Evolutionary conservation across 768 basidiomycete genomes (phyloP).

Genomic region (Steccherinum ochraceum): DNA sequence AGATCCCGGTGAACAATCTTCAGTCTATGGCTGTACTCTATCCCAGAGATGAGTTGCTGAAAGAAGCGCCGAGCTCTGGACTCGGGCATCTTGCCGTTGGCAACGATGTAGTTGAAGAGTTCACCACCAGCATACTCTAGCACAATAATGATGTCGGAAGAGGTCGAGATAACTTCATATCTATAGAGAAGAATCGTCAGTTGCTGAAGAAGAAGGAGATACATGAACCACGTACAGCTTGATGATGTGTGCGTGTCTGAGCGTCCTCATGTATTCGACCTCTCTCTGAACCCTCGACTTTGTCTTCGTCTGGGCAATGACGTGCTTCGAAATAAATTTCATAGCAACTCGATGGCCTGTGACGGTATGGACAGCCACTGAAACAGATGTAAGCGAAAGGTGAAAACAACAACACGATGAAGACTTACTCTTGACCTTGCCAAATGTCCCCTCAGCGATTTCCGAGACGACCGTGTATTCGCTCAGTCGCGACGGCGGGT

Average conservation of each 20-base stretch:
- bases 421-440: conserved; percentile 94
- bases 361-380: conserved; percentile 91
- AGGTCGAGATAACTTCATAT: conserved; percentile 87
- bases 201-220: conserved; percentile 3
- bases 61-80: conserved; percentile 88
- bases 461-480: conserved; percentile 86
- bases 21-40: conserved; percentile 93
- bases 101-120: conserved; percentile 96
- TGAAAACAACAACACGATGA: conserved; percentile 2
- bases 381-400: conserved; percentile 10
- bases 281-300: conserved; percentile 90
- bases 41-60: conserved; percentile 96
- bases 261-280: conserved; percentile 93
- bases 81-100: conserved; percentile 89
- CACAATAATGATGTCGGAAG: conserved; percentile 96
- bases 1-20: conserved; percentile 98
- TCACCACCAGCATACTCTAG: conserved; percentile 96
- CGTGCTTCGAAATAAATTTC: conserved; percentile 95
- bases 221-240: conserved; percentile 64
- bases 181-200: conserved; percentile 27
- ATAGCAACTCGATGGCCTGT: conserved; percentile 96
- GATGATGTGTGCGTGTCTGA: conserved; percentile 95
- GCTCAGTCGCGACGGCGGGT: conserved; percentile 71
- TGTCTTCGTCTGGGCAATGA: conserved; percentile 87
- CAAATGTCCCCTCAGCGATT: conserved; percentile 95